Evolutionary conservation across 345 rosid species (phyloP), one percentile per base, ranked within the genome.

Genomic region (Eucalyptus regnans): DNA sequence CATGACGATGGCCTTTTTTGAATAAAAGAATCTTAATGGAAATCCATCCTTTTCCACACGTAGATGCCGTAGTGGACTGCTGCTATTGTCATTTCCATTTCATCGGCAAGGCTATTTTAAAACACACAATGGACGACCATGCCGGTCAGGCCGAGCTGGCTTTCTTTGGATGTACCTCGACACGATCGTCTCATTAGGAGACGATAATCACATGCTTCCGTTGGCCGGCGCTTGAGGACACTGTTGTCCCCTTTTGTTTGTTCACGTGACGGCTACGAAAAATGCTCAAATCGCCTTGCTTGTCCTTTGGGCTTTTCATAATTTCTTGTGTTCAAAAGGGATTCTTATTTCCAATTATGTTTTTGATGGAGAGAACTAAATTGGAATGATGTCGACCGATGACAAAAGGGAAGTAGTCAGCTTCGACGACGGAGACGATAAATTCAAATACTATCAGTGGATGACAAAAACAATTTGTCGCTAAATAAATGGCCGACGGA

Each of bases 211-310:
- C 33, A 29, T 62, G 0, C 17, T 58, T 5, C 17, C 52, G 52
- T n/a, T n/a, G n/a, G n/a, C n/a, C n/a, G n/a, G n/a, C n/a, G n/a
- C n/a, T n/a, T n/a, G n/a, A n/a, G n/a, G n/a, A n/a, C n/a, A n/a
- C n/a, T n/a, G n/a, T n/a, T n/a, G n/a, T n/a, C n/a, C n/a, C n/a
- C n/a, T n/a, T n/a, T n/a, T 50, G 52, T 50, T 50, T 14, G 52
- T 14, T 1, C 52, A 3, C 5, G 52, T 0, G 52, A 50, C 1
- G 51, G 17, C 3, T 50, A 1, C 14, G 51, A 50, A 50, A 50
- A 50, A 50, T 50, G 51, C 17, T 50, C 17, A 50, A 50, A 50
- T 14, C 1, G 51, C 17, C 51, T 50, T 60, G 68, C 68, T 60
- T 12, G 33, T 27, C 1, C 31, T 60, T 27, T 27, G 14, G 68